A percentile compares a stretch with the other conserved stretches of the same genome.
Evolutionary conservation across 129 eudicot genomes (phyloP).

Genomic region (Calendula officinalis): DNA sequence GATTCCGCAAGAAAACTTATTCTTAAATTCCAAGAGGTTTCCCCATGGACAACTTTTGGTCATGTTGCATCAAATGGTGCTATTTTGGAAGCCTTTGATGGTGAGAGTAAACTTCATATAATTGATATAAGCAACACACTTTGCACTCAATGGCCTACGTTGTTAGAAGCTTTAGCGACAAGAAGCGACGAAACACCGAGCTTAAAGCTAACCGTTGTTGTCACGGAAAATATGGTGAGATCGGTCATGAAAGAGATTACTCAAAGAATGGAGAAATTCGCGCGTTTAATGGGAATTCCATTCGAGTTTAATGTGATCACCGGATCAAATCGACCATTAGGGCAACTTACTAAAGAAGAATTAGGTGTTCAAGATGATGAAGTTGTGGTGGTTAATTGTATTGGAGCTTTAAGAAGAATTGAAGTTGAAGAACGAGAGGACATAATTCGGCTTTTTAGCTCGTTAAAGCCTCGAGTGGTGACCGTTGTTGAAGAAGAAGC

Average conservation of each 20-base stretch:
- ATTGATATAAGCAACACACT: constrained; percentile 83
- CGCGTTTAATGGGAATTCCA: constrained; percentile 92
- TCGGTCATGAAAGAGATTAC: constrained; percentile 72
- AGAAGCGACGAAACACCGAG: constrained; percentile 73
- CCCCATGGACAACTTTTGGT: constrained; percentile 94
- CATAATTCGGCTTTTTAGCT: constrained; percentile 42
- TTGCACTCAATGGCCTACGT: constrained; percentile 95
- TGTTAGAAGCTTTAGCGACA: constrained; percentile 78
- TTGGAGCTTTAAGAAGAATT: constrained; percentile 57
- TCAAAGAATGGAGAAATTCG: constrained; percentile 84
- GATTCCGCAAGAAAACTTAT: constrained; percentile 62
- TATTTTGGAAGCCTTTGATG: constrained; percentile 79
- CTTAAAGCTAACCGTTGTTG: constrained; percentile 70
- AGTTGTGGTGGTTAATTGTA: constrained; percentile 67
- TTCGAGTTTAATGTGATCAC: constrained; percentile 62
- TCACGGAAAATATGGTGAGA: constrained; percentile 39
- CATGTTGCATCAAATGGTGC: constrained; percentile 97
- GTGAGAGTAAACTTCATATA: constrained; percentile 69
- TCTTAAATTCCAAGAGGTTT: constrained; percentile 80
- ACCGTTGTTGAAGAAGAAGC: constrained; percentile 88
- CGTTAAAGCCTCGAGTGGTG: constrained; percentile 62
- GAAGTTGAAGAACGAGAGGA: constrained; percentile 46
- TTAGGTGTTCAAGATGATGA: constrained; percentile 65
- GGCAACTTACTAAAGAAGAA: constrained; percentile 50
- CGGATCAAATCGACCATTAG: constrained; percentile 37